Percentiles rank a stretch among this genome's conserved stretches.
These are phyloP conservation scores for Leucosporidium creatinivorum DNA, from an alignment of 768 basidiomycete species.

Conservation along the genomic window DNA sequence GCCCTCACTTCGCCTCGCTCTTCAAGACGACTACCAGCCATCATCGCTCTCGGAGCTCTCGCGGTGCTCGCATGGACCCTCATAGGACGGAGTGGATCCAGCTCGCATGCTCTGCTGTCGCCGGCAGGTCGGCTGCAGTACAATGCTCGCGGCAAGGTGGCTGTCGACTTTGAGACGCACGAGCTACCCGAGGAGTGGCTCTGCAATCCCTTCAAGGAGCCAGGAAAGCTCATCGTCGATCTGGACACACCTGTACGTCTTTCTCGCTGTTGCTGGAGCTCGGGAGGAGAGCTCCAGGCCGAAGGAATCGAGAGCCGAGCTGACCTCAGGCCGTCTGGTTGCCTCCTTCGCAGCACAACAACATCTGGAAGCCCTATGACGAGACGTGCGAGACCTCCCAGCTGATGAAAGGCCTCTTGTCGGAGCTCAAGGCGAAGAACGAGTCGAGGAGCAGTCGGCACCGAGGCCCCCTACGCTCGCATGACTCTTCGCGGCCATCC, in stretches of 20 bases:
- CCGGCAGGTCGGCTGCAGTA: too few relatives aligned
- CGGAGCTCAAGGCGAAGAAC: neutral
- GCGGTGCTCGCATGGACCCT: too few relatives aligned
- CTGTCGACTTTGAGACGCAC: constrained; percentile 22
- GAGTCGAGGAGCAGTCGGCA: neutral
- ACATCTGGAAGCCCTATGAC: constrained; percentile 30
- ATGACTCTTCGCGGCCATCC: neutral
- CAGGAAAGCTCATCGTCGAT: constrained; percentile 17
- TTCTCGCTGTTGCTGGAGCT: neutral
- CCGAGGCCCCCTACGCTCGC: neutral
- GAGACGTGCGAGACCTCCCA: constrained; percentile 20
- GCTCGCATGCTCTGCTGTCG: too few relatives aligned
- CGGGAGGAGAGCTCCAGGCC: neutral
- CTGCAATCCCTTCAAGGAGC: constrained; percentile 32
- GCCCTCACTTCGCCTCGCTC: too few relatives aligned
- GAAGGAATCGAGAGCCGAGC: neutral
- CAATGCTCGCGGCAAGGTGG: neutral
- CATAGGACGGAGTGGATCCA: too few relatives aligned
- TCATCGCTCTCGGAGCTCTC: too few relatives aligned
- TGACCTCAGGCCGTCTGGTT: neutral
- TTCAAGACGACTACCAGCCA: too few relatives aligned
- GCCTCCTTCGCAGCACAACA: constrained; percentile 6
- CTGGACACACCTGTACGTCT: constrained; percentile 9
- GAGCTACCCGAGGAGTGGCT: constrained; percentile 25
- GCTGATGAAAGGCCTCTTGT: constrained; percentile 18